Evolutionary conservation across 177 flowering plant genomes (phyloP).

Genomic region (Vitis hybrid): DNA sequence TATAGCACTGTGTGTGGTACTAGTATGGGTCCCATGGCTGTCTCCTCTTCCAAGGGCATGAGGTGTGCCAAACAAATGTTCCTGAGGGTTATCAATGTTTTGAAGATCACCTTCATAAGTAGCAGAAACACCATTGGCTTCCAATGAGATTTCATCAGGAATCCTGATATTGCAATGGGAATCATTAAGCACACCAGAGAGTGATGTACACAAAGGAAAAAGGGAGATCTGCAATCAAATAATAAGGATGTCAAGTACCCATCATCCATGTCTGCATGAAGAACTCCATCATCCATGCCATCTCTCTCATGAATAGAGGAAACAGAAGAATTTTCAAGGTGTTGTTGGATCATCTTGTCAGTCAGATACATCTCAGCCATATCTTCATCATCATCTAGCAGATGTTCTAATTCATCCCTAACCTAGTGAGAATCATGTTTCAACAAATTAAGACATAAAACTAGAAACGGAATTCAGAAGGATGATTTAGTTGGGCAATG

Average conservation of each 20-base stretch:
- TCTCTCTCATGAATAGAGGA: constrained; percentile 57
- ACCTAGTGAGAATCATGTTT: constrained; percentile 39
- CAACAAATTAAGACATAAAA: background rate
- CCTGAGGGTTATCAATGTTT: constrained; percentile 34
- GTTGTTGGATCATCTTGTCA: constrained; percentile 55
- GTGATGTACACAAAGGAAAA: background rate
- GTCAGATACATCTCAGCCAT: constrained; percentile 93
- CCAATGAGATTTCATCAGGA: constrained; percentile 52
- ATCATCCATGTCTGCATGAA: constrained; percentile 50
- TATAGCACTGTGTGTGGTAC: constrained; percentile 65
- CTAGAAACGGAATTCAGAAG: background rate
- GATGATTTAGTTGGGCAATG: background rate
- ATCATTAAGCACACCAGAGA: background rate
- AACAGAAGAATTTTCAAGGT: constrained; percentile 50
- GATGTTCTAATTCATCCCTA: constrained; percentile 81
- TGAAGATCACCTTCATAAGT: constrained; percentile 44
- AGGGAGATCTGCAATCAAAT: background rate
- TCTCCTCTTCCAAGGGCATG: constrained; percentile 44
- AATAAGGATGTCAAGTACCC: constrained; percentile 35
- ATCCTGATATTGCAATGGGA: constrained; percentile 31
- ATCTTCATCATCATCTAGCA: constrained; percentile 85
- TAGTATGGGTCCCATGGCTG: constrained; percentile 74
- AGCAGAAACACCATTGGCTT: constrained; percentile 29
- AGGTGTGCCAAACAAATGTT: constrained; percentile 37
- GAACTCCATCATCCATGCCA: constrained; percentile 42